Evolutionary conservation across 148 eudicot genomes (phyloP).

Genomic region (Camellia lanceoleosa): DNA sequence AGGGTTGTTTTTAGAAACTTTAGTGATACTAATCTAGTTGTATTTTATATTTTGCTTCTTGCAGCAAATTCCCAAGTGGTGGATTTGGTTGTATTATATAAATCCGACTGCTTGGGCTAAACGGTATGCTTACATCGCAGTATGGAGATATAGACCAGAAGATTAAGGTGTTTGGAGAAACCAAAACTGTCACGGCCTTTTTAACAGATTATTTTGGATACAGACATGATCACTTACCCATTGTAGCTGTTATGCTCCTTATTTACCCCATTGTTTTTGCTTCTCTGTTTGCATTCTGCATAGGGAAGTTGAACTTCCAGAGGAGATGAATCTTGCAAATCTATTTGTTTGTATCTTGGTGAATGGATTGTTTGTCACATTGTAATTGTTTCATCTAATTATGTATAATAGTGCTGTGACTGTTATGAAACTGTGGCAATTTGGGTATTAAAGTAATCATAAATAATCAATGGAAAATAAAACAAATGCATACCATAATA

Average conservation of each 20-base stretch:
- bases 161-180: conserved; percentile 46
- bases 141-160: conserved; percentile 53
- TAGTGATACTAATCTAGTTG: background rate
- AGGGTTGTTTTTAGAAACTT: too few relatives aligned
- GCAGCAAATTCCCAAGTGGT: conserved; percentile 79
- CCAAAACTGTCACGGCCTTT: conserved; percentile 43
- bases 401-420: too few relatives aligned
- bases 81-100: conserved; percentile 72
- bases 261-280: conserved; percentile 60
- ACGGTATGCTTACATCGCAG: conserved; percentile 63
- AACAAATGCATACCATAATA: too few relatives aligned
- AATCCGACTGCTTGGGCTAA: conserved; percentile 65
- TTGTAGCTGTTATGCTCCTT: conserved; percentile 45
- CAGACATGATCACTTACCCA: conserved; percentile 40
- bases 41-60: conserved; percentile 9
- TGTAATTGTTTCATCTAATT: too few relatives aligned
- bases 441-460: too few relatives aligned
- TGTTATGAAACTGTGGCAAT: too few relatives aligned
- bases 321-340: conserved; percentile 39
- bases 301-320: conserved; percentile 68
- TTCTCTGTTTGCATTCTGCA: conserved; percentile 50
- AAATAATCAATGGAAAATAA: too few relatives aligned
- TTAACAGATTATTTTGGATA: conserved; percentile 63
- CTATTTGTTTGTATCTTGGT: background rate
- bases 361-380: background rate